Evolutionary conservation across 1,139 yeast genomes (phyloP), one percentile per base, ranked within the genome.

Genomic region (Taphrina deformans): DNA sequence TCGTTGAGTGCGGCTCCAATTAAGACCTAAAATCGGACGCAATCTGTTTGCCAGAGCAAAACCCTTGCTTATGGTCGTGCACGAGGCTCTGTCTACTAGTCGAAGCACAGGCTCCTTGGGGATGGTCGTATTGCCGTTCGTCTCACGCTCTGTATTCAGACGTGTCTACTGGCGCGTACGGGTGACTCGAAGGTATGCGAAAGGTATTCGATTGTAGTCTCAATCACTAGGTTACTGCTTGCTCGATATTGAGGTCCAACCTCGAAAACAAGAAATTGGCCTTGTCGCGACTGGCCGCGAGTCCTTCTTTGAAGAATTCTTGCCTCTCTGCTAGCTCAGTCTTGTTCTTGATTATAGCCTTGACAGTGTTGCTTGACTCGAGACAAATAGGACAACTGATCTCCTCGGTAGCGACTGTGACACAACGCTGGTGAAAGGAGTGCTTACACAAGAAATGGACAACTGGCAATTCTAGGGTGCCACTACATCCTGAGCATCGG

Each of bases 401-500:
- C n/a, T 24, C 38, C 6, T 48, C 35, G 21, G 55, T 23, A 9
- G 55, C 18, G 12, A 50, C 12, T 12, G 50, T 4, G 24, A 93
- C 75, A 72, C 99, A 95, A 62, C 89, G 79, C 70, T 88, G 90
- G 73, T 93, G 99, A 73, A 84, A 91, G 2, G 96, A 85, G 72
- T 93, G 99, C 63, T 83, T 83, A 77, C 99, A 93, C 68, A 86
- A 84, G 78, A 92, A 95, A 72, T 89, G 96, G 0, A 89, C 83
- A 7, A 87, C 82, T 0, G 98, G 98, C 64, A 87, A 80, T 67
- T 90, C 96, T 35, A 93, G 77, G 27, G 84, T 80, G 62, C 83
- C 79, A 16, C 83, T 79, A 73, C 99, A 95, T 6, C 86, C 81
- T 21, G 86, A 79, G 74, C 99, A 95, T 59, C 80, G 81, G 26